Conservation (phyloP, 2,329 filamentous ascomycete genomes). For the Diaporthe ampelina region DNA sequence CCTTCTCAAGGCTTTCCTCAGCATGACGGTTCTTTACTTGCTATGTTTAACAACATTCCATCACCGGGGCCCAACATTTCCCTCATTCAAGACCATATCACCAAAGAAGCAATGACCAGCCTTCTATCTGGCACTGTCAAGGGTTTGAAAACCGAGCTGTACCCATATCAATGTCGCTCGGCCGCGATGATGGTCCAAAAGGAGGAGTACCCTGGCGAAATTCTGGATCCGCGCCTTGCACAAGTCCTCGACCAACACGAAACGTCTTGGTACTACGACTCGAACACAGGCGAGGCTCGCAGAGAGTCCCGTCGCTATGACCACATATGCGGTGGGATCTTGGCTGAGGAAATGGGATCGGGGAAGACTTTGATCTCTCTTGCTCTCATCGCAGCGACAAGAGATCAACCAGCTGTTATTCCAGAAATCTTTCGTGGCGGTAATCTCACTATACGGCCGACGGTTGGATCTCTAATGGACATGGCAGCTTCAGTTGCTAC, state of each 20-base stretch:
- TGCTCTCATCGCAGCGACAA: slow-evolving; percentile 81
- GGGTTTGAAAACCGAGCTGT: slow-evolving; percentile 76
- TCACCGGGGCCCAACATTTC: slow-evolving; percentile 73
- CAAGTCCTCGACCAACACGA: slow-evolving; percentile 72
- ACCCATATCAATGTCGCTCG: slow-evolving; percentile 85
- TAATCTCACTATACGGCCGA: slow-evolving; percentile 55
- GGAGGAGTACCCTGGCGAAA: slow-evolving; percentile 74
- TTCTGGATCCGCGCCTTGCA: slow-evolving; percentile 82
- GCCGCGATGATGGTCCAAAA: slow-evolving; percentile 87
- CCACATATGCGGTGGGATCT: slow-evolving; percentile 79
- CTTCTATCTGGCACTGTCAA: slow-evolving; percentile 66
- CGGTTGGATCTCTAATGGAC: slow-evolving; percentile 75
- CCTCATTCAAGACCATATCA: slow-evolving; percentile 63
- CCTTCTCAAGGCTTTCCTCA: slow-evolving; percentile 42
- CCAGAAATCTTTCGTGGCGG: slow-evolving; percentile 70
- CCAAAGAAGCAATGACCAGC: slow-evolving; percentile 66
- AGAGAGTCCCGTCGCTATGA: slow-evolving; percentile 81
- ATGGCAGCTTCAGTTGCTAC: slow-evolving; percentile 82
- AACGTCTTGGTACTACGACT: slow-evolving; percentile 77
- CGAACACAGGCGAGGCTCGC: slow-evolving; percentile 72
- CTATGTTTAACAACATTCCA: slow-evolving; percentile 80
- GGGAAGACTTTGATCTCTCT: slow-evolving; percentile 94
- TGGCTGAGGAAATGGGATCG: slow-evolving; percentile 84
- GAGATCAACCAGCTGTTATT: slow-evolving; percentile 74
- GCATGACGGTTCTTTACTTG: slow-evolving; percentile 64